phyloP scores from a whole-genome alignment of 23 red algal species.

The Chondrus crispus region DNA sequence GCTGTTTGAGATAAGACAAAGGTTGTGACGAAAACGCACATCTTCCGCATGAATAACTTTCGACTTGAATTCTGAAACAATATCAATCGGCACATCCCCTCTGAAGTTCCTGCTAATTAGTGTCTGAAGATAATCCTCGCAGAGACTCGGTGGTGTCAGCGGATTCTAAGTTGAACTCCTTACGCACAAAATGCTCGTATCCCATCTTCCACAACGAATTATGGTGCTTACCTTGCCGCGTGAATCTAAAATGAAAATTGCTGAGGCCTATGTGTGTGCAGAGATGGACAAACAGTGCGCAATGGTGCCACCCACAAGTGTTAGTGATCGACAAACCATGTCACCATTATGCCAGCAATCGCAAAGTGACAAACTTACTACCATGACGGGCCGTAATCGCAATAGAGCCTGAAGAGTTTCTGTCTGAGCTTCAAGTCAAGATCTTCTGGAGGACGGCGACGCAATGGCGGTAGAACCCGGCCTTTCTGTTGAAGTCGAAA shows the following conservation, averaged over 20 bases:
- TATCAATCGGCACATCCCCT: constrained; percentile 69
- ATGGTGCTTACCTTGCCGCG: constrained; percentile 57
- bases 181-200: too few relatives aligned
- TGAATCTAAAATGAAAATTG: constrained; percentile 87
- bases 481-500: too few relatives aligned
- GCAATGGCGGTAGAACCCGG: too few relatives aligned
- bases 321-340: too few relatives aligned
- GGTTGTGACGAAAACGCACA: background rate
- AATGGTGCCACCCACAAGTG: too few relatives aligned
- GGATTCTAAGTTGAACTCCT: background rate
- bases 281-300: background rate
- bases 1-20: background rate
- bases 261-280: constrained; percentile 36
- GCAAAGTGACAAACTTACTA: too few relatives aligned
- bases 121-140: background rate
- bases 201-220: background rate
- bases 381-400: too few relatives aligned
- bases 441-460: too few relatives aligned
- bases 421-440: too few relatives aligned
- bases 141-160: background rate
- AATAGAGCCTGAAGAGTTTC: too few relatives aligned
- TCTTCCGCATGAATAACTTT: constrained; percentile 82
- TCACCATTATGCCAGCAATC: too few relatives aligned
- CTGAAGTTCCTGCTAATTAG: constrained; percentile 84
- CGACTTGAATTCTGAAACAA: constrained; percentile 61